Percentiles rank a stretch among this genome's conserved stretches.
phyloP scores from a whole-genome alignment of 495 filamentous ascomycete genomes.

The Penicillium longicatenatum region DNA sequence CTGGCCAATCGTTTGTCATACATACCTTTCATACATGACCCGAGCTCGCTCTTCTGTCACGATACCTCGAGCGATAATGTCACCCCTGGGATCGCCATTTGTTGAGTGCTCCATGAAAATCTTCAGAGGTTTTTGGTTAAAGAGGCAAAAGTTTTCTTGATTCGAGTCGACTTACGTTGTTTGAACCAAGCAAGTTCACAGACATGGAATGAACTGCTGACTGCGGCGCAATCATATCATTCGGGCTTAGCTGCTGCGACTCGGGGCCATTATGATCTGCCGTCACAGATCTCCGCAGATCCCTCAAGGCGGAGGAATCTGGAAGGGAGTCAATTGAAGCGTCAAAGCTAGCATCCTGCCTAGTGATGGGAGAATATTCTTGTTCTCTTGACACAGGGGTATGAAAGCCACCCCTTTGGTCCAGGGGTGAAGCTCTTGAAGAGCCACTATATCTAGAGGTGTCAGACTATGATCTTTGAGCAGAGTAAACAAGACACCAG shows the following conservation, averaged over 20 bases:
- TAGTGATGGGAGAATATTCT: constrained; percentile 31
- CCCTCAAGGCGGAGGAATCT: constrained; percentile 20
- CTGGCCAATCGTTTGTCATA: neutral
- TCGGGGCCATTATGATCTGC: constrained; percentile 34
- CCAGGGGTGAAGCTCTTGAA: constrained; percentile 27
- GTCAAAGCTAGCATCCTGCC: constrained; percentile 27
- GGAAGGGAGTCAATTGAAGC: constrained; percentile 34
- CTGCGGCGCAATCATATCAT: constrained; percentile 46
- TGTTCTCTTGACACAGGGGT: constrained; percentile 35
- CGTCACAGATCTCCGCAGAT: constrained; percentile 28
- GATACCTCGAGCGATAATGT: constrained; percentile 43
- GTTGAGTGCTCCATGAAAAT: constrained; percentile 42
- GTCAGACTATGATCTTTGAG: constrained; percentile 8
- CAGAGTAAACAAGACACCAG: neutral
- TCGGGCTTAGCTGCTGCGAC: constrained; percentile 43
- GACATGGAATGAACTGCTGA: constrained; percentile 47
- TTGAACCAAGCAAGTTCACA: constrained; percentile 41
- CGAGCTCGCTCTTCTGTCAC: constrained; percentile 43
- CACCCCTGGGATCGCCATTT: constrained; percentile 36
- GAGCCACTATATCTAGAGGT: constrained; percentile 22
- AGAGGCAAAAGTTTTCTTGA: neutral
- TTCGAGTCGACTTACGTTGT: constrained; percentile 27
- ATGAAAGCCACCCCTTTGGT: constrained; percentile 28
- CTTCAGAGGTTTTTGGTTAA: constrained; percentile 11
- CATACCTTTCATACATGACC: constrained; percentile 45